Evolutionary conservation across 306 rosid genomes (phyloP), one percentile per base, ranked within the genome.

Genomic region (Castanea sativa): DNA sequence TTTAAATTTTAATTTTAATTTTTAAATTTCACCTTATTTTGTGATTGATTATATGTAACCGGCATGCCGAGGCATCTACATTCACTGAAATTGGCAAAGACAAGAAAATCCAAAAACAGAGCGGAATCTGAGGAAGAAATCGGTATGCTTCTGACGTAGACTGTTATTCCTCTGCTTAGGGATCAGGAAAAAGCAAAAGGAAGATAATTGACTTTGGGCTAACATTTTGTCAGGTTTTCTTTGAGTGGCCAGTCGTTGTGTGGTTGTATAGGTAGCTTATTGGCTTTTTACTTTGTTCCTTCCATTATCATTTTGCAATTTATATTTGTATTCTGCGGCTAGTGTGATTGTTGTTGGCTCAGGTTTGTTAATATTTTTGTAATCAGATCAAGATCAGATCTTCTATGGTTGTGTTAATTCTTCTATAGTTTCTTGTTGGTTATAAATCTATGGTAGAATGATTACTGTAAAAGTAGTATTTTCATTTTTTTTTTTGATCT

Each of bases 291-390:
- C 75, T 16, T 61, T 45, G 27, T 61, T 29, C 61, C 63, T 68
- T 51, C 55, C 27, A 6, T 3, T 33, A 14, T 67, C 27, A 2
- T 76, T 82, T 83, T 76, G 79, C 90, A 82, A 89, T 91, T 89
- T 81, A 86, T 90, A 87, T 90, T 83, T 92, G 96, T 91, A 90
- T 91, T 89, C 83, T 82, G 83, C 90, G 86, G 90, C 80, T 87
- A 94, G 95, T 84, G 97, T 91, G 96, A 79, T 89, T 91, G 91
- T 74, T 72, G 83, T 76, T 87, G 90, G 89, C 86, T 86, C 91
- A 88, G 88, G 84, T 87, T 95, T 95, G 96, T 92, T 91, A 87
- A 95, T 95, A 92, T 88, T 83, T 87, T 83, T 88, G 89, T 89
- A 87, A 88, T 83, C 88, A 87, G 83, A 86, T 85, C 73, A 84